phyloP scores from a whole-genome alignment of 768 basidiomycete species.

The Gloeopeniophorella convolvens region DNA sequence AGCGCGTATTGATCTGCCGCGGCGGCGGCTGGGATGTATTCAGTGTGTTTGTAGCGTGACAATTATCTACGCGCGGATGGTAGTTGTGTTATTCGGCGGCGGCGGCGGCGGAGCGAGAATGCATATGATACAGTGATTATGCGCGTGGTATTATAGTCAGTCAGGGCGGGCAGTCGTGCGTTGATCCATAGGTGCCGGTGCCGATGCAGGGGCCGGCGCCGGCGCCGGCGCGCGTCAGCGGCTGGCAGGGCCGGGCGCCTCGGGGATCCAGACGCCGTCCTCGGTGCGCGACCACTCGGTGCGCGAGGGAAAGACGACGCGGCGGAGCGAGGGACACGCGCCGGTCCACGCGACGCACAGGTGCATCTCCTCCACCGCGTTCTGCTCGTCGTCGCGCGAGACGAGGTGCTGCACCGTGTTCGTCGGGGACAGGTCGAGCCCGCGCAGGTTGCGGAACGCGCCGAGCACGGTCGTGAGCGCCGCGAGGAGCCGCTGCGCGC shows the following conservation, averaged over 20 bases:
- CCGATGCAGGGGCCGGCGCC: neutral
- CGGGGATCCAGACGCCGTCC: constrained; percentile 16
- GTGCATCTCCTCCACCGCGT: constrained; percentile 39
- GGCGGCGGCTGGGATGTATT: constrained; percentile 1
- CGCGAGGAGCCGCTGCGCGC: constrained; percentile 53
- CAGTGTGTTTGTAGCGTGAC: constrained; percentile 2
- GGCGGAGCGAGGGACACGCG: constrained; percentile 47
- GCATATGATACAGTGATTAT: neutral
- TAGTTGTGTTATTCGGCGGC: neutral
- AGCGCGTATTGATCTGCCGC: constrained; percentile 10
- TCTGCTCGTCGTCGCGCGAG: constrained; percentile 24
- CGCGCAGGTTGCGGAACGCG: constrained; percentile 41
- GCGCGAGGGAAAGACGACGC: constrained; percentile 50
- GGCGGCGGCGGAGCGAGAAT: too few relatives aligned
- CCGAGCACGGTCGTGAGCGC: constrained; percentile 53
- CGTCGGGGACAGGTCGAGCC: constrained; percentile 58
- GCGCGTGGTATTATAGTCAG: neutral
- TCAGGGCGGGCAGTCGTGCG: neutral
- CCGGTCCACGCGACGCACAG: constrained; percentile 50
- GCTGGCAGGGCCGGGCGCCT: neutral
- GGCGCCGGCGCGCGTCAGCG: neutral
- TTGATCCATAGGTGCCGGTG: neutral
- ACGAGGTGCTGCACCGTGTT: constrained; percentile 38
- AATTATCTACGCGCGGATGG: neutral
- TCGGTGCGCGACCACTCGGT: constrained; percentile 42